Evolutionary conservation across 768 basidiomycete genomes (phyloP).

Genomic region (Phylloporus sp.): DNA sequence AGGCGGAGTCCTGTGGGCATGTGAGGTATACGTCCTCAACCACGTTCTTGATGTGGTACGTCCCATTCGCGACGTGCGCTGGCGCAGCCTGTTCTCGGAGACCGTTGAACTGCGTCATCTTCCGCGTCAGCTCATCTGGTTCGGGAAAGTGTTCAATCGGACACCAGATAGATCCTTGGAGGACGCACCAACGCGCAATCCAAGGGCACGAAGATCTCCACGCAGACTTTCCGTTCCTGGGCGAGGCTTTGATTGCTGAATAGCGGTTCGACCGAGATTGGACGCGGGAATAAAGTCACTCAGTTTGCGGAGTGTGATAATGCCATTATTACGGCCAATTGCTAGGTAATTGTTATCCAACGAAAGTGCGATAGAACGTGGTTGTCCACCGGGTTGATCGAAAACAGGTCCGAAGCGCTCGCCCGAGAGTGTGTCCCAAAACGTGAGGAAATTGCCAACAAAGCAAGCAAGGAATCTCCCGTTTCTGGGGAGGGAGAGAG

Average conservation of each 20-base stretch:
- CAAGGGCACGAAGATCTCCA: not conserved
- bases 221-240: not conserved
- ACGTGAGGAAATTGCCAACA: not conserved
- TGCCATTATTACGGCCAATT: not conserved
- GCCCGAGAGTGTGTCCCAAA: conserved; percentile 7
- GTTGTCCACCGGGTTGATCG: not conserved
- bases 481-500: not conserved
- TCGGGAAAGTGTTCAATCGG: not conserved
- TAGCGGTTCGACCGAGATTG: not conserved
- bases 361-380: conserved; percentile 5
- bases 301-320: not conserved
- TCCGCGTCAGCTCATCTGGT: not conserved
- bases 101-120: not conserved
- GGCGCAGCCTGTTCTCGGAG: not conserved
- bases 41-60: not conserved
- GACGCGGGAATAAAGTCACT: not conserved
- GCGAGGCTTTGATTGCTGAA: not conserved
- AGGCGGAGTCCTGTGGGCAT: not conserved
- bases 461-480: not conserved
- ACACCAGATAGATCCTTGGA: not conserved
- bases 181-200: not conserved
- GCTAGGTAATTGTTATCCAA: not conserved
- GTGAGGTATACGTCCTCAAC: not conserved
- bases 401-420: conserved; percentile 2
- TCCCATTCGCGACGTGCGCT: not conserved